Base-by-base conservation (phyloP, 2,329 filamentous ascomycete genomes). In the Myriosclerotinia curreyana region DNA sequence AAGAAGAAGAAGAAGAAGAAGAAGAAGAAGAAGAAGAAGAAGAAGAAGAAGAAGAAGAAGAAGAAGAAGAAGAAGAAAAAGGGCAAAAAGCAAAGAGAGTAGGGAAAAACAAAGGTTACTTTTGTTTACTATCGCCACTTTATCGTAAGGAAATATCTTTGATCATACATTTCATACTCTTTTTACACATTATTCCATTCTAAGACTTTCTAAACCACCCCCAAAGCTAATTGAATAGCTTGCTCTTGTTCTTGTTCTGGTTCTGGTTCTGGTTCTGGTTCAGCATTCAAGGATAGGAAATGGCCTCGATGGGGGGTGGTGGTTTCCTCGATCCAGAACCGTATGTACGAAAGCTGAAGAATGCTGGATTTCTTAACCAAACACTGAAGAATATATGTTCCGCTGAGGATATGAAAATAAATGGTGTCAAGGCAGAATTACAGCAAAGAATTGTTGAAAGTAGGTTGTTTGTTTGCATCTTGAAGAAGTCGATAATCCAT, bases 401-500 rank as follows among this genome's bases (percentile, higher is more conserved):
- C 68, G 80, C 84, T 66, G 91, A 96, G 78, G 84, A 86, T 54
- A 80, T 96, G 44, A 83, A 85, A 69, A 89, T 91, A 66, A 90
- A 88, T 36, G 95, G 95, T 25, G 88, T 95, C 72, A 99, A 99
- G 80, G 85, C 86, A 42, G 84, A 90, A 50, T 80, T 98, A 66
- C 92, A 96, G 77, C 79, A 80, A 65, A 88, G 94, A 71, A 90
- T 97, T 66, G 85, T 89, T 68, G 80, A 85, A 65, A 84, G 95
- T 98, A 81, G 77, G 90, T 59, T 9, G n/a, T 5, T 48, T 4
- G 42, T 36, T 48, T 58, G 40, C 42, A 58, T 46, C 28, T 58
- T 15, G 12, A 5, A 22, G 40, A 46, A 15, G 28, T 58, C 14
- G 20, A 58, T 58, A 6, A 49, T 48, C 55, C 14, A n/a, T 17